These are phyloP conservation scores for Exutisphaerella laricina DNA, from an alignment of 2,329 filamentous ascomycete genomes.

Conservation along the genomic window DNA sequence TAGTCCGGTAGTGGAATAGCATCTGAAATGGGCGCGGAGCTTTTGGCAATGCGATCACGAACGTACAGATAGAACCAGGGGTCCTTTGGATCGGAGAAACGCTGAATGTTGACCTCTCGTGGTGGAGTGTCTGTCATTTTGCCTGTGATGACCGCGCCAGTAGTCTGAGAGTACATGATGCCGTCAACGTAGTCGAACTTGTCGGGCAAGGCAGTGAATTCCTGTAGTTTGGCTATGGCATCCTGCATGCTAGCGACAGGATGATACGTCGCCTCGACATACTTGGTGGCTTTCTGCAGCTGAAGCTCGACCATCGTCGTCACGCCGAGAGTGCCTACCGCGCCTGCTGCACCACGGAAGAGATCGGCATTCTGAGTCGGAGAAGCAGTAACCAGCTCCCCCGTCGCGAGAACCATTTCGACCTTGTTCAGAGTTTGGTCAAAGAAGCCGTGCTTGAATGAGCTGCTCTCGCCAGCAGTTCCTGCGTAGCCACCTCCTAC, in stretches of 20 bases:
- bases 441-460: slow-evolving; percentile 61
- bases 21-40: background rate
- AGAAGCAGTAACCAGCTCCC: slow-evolving; percentile 38
- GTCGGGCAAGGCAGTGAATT: slow-evolving; percentile 20
- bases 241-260: slow-evolving; percentile 37
- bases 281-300: slow-evolving; percentile 43
- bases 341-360: slow-evolving; percentile 60
- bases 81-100: slow-evolving; percentile 55
- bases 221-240: slow-evolving; percentile 36
- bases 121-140: background rate
- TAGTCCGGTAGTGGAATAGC: slow-evolving; percentile 47
- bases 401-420: slow-evolving; percentile 59
- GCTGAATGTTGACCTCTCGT: background rate
- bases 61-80: slow-evolving; percentile 70
- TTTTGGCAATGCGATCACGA: slow-evolving; percentile 29
- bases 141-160: slow-evolving; percentile 2
- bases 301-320: slow-evolving; percentile 51
- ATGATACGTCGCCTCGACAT: slow-evolving; percentile 45
- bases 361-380: slow-evolving; percentile 48
- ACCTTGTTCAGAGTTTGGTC: slow-evolving; percentile 56
- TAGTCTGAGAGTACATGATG: slow-evolving; percentile 38
- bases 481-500: slow-evolving; percentile 61
- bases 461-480: slow-evolving; percentile 61
- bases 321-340: slow-evolving; percentile 62
- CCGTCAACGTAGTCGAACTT: slow-evolving; percentile 59